Percentiles rank a stretch among this genome's conserved stretches.
phyloP scores from a whole-genome alignment of 768 basidiomycete genomes.

The Tylopilus rubrobrunneus region DNA sequence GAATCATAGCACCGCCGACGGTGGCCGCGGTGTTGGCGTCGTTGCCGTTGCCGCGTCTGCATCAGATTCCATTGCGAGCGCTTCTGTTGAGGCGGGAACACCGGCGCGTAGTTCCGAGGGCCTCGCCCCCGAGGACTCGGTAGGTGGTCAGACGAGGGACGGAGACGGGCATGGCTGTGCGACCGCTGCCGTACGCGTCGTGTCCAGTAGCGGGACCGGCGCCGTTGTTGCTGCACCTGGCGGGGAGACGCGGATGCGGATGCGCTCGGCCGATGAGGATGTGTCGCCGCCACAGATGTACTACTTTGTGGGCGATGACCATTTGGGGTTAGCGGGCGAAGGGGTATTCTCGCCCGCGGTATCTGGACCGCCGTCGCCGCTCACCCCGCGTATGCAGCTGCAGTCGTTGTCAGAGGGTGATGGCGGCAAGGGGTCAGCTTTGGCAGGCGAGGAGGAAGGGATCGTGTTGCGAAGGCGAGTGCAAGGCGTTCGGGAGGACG shows the following conservation, averaged over 20 bases:
- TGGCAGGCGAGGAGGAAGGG: slow-evolving; percentile 10
- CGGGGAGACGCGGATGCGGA: neutral
- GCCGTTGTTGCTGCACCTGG: neutral
- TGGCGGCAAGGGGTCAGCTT: neutral
- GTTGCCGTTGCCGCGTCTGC: neutral
- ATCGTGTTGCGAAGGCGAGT: slow-evolving; percentile 20
- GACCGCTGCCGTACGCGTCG: neutral
- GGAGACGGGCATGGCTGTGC: neutral
- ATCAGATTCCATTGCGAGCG: neutral
- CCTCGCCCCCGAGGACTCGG: slow-evolving; percentile 13
- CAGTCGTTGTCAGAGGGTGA: slow-evolving; percentile 9
- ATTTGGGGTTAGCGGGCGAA: slow-evolving; percentile 60
- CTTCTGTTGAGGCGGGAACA: neutral
- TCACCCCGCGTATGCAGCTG: slow-evolving; percentile 38
- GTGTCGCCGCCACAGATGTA: slow-evolving; percentile 34
- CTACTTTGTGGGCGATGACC: slow-evolving; percentile 50
- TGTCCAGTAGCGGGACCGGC: neutral
- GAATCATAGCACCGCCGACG: neutral
- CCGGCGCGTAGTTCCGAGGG: slow-evolving; percentile 9
- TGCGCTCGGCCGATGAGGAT: neutral
- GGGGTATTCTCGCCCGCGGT: slow-evolving; percentile 70
- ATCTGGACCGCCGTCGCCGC: slow-evolving; percentile 65
- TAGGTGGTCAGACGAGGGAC: neutral
- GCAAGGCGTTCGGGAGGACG: slow-evolving; percentile 4
- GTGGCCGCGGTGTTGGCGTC: neutral